These are phyloP conservation scores for Endocalyx cinctus DNA, from an alignment of 2,329 filamentous ascomycete genomes.

Conservation along the genomic window DNA sequence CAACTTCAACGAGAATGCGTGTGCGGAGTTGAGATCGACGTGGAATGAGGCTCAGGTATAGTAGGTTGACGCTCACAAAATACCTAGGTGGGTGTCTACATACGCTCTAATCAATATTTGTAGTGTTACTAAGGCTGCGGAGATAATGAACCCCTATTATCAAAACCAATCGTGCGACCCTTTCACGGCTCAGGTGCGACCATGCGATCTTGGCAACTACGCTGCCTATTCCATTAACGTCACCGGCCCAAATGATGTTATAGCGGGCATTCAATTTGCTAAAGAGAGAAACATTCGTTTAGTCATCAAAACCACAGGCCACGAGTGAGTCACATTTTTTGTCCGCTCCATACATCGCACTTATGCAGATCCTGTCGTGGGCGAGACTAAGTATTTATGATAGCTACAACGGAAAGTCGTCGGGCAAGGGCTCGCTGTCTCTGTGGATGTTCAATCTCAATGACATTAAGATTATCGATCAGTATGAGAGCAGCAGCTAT, in stretches of 20 bases:
- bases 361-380: too few relatives aligned
- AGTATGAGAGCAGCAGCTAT: slow-evolving; percentile 29
- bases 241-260: slow-evolving; percentile 22
- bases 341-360: too few relatives aligned
- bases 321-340: slow-evolving; percentile 14
- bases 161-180: slow-evolving; percentile 34
- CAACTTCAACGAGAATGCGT: slow-evolving; percentile 1
- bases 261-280: slow-evolving; percentile 8
- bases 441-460: slow-evolving; percentile 38
- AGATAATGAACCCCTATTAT: slow-evolving; percentile 15
- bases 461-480: slow-evolving; percentile 13
- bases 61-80: not conserved
- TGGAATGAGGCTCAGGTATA: not conserved
- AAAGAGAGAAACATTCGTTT: slow-evolving; percentile 6
- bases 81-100: not conserved
- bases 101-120: not conserved
- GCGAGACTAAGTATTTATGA: too few relatives aligned
- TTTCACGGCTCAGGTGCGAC: slow-evolving; percentile 24
- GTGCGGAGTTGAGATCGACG: not conserved
- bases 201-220: slow-evolving; percentile 40
- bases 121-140: slow-evolving; percentile 2
- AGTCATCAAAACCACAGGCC: slow-evolving; percentile 10
- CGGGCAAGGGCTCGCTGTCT: slow-evolving; percentile 29
- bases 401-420: slow-evolving; percentile 31
- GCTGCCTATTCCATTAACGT: slow-evolving; percentile 35